phyloP scores from a whole-genome alignment of 768 basidiomycete species.

The Hysterangium stoloniferum region DNA sequence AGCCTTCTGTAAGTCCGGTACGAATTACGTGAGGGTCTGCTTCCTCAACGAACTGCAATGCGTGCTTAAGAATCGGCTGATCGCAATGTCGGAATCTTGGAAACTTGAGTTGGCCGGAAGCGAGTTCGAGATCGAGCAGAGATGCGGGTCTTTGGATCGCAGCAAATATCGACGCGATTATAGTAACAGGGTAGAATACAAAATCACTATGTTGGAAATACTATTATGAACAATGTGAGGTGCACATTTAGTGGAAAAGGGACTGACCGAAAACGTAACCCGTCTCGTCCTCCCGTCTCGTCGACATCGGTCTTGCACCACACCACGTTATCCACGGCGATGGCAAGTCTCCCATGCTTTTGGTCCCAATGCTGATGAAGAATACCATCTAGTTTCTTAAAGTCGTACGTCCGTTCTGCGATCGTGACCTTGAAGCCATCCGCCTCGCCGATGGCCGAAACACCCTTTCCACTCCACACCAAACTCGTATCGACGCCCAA shows the following conservation, averaged over 20 bases:
- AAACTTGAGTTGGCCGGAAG: background rate
- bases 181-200: background rate
- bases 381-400: background rate
- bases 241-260: background rate
- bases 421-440: background rate
- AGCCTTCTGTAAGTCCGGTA: background rate
- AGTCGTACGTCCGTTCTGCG: background rate
- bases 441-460: background rate
- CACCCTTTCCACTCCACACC: background rate
- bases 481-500: background rate
- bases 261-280: background rate
- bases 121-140: background rate
- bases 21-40: background rate
- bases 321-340: background rate
- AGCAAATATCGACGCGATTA: background rate
- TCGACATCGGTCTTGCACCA: constrained; percentile 1
- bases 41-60: constrained; percentile 1
- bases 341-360: background rate
- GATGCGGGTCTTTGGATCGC: background rate
- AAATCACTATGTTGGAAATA: background rate
- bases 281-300: background rate
- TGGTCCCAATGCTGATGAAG: background rate
- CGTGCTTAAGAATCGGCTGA: background rate
- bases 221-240: background rate
- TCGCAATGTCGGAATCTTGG: constrained; percentile 1